Evolutionary conservation across 2,329 filamentous ascomycete species (phyloP).

Genomic region (Verticillium longisporum): DNA sequence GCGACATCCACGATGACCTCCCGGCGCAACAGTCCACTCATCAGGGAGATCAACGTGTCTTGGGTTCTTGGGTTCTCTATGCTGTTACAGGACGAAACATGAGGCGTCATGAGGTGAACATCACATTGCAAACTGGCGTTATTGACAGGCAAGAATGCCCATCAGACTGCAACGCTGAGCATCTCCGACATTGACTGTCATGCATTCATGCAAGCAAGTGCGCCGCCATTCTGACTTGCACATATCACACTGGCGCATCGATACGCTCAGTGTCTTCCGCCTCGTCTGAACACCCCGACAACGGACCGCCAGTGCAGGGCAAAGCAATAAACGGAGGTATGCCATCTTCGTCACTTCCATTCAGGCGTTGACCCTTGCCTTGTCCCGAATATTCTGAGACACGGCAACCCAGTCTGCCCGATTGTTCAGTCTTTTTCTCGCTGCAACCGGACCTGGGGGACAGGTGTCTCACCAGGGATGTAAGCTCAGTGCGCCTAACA

Average conservation of each 20-base stretch:
- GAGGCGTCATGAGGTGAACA: not conserved
- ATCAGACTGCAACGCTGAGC: not conserved
- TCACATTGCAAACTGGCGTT: not conserved
- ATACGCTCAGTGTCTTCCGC: not conserved
- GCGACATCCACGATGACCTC: not conserved
- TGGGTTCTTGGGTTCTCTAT: not conserved
- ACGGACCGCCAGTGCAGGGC: not conserved
- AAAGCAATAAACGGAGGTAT: not conserved
- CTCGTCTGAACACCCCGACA: not conserved
- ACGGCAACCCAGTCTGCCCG: slow-evolving; percentile 1
- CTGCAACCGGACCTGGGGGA: not conserved
- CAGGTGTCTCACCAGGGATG: not conserved
- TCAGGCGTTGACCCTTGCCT: not conserved
- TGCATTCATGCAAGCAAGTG: not conserved
- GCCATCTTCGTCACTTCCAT: not conserved
- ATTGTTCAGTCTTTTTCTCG: not conserved
- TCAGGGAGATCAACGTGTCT: not conserved
- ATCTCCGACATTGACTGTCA: not conserved
- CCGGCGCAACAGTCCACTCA: not conserved
- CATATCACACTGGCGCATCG: not conserved
- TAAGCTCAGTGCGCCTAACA: not conserved
- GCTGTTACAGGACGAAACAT: not conserved
- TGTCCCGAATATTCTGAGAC: not conserved
- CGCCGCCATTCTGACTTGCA: not conserved
- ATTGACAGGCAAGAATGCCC: not conserved